Percentiles rank a stretch among this genome's conserved stretches.
phyloP scores from a whole-genome alignment of 352 stramenopile genomes.

The Pythium dissimile region DNA sequence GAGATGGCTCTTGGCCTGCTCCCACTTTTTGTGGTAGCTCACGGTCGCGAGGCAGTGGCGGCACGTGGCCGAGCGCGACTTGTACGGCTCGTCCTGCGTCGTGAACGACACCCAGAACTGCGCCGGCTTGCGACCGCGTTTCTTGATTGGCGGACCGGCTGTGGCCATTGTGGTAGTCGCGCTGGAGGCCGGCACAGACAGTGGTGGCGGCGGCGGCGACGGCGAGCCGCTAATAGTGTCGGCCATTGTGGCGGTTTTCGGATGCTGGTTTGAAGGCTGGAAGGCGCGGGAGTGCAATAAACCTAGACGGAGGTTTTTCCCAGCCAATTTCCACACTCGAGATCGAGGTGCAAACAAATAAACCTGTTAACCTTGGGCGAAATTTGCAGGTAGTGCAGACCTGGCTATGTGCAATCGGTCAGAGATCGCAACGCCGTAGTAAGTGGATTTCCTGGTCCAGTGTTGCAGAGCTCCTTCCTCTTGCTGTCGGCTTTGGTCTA shows the following conservation, averaged over 20 bases:
- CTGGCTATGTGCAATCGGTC: not conserved
- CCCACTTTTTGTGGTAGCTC: slow-evolving; percentile 61
- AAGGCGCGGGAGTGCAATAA: no score
- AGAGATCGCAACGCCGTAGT: no score
- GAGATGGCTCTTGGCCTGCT: slow-evolving; percentile 50
- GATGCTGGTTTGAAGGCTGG: not conserved
- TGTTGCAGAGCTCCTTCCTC: not conserved
- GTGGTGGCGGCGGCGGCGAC: no score
- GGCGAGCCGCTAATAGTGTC: no score
- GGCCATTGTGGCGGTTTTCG: not conserved
- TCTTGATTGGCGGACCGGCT: not conserved
- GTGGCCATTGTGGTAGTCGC: no score
- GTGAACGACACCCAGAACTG: slow-evolving; percentile 61
- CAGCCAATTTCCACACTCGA: no score
- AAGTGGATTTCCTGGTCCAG: not conserved
- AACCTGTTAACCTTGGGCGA: no score
- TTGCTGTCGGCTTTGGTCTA: not conserved
- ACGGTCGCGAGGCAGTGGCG: slow-evolving; percentile 46
- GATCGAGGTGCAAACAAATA: not conserved
- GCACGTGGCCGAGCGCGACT: slow-evolving; percentile 34
- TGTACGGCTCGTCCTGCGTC: slow-evolving; percentile 40
- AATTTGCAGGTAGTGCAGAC: no score
- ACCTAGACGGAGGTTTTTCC: no score
- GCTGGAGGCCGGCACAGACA: no score
- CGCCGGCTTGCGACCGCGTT: slow-evolving; percentile 38